Conservation (phyloP, 495 filamentous ascomycete species). For the Schizothecium vesticola region DNA sequence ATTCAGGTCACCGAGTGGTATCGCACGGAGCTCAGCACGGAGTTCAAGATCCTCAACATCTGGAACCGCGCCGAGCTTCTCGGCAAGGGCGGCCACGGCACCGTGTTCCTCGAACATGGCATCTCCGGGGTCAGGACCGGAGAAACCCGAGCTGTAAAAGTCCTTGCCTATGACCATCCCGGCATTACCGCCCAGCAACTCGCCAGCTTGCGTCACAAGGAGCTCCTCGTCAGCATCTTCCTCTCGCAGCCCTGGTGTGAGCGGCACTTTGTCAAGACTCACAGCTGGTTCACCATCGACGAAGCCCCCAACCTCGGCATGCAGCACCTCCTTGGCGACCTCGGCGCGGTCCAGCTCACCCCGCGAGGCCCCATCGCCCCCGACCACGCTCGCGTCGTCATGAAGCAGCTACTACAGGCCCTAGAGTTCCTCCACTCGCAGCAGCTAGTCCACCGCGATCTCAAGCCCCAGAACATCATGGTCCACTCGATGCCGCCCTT, state of each 20-base stretch:
- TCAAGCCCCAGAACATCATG: not conserved
- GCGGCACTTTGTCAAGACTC: not conserved
- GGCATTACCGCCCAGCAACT: not conserved
- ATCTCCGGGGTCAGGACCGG: not conserved
- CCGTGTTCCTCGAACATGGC: not conserved
- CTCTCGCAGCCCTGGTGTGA: not conserved
- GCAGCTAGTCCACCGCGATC: not conserved
- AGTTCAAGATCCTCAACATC: not conserved
- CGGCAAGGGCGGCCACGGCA: too few relatives aligned
- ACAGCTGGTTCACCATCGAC: not conserved
- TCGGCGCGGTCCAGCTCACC: not conserved
- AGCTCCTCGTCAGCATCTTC: not conserved
- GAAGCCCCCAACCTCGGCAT: not conserved
- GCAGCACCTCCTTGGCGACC: not conserved
- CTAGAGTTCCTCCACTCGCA: not conserved
- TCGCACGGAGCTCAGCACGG: not conserved
- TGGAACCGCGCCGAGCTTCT: not conserved
- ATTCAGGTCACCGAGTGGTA: not conserved
- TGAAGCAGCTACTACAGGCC: not conserved
- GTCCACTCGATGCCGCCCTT: not conserved
- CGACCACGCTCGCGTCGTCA: not conserved
- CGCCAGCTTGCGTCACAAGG: too few relatives aligned
- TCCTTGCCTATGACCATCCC: not conserved
- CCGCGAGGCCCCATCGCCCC: not conserved
- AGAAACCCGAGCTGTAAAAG: not conserved